A percentile compares a stretch with the other conserved stretches of the same genome.
These are phyloP conservation scores for Mitragyna speciosa DNA, from an alignment of 257 asterid genomes.

Conservation along the genomic window DNA sequence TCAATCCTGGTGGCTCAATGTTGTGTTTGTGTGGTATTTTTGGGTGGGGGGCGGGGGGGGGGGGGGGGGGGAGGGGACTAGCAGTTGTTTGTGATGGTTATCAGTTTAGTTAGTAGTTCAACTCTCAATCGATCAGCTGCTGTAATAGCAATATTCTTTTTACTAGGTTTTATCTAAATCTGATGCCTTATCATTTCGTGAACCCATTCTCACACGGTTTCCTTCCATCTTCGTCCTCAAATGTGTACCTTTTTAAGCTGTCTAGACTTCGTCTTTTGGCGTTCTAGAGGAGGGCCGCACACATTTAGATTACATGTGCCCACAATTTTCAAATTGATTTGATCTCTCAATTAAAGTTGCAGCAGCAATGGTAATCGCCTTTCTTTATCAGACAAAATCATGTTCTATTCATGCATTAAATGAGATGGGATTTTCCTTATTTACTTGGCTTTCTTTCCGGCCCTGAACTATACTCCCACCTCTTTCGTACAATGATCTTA, in stretches of 20 bases:
- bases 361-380: not conserved
- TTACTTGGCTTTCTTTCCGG: not conserved
- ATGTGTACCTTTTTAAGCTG: conserved; percentile 16
- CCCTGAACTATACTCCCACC: not conserved
- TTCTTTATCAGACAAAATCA: not conserved
- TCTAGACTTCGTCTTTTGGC: not conserved
- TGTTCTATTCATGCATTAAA: not conserved
- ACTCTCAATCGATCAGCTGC: conserved; percentile 11
- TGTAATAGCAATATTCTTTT: conserved; percentile 1
- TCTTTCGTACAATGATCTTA: not conserved
- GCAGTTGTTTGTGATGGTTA: not conserved
- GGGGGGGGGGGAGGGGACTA: too few species aligned
- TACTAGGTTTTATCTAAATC: not conserved
- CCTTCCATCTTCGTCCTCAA: conserved; percentile 5
- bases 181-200: conserved; percentile 6
- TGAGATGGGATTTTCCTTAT: not conserved
- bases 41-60: too few species aligned
- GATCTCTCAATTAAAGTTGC: not conserved
- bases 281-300: not conserved
- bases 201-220: conserved; percentile 29
- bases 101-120: not conserved
- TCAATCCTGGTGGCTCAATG: conserved; percentile 3
- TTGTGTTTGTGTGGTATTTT: too few species aligned
- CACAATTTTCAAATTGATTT: not conserved
- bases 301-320: not conserved